A percentile compares a stretch with the other conserved stretches of the same genome.
Evolutionary conservation across 495 filamentous ascomycete genomes (phyloP).

Genomic region (Aspergillus saccharolyticus): DNA sequence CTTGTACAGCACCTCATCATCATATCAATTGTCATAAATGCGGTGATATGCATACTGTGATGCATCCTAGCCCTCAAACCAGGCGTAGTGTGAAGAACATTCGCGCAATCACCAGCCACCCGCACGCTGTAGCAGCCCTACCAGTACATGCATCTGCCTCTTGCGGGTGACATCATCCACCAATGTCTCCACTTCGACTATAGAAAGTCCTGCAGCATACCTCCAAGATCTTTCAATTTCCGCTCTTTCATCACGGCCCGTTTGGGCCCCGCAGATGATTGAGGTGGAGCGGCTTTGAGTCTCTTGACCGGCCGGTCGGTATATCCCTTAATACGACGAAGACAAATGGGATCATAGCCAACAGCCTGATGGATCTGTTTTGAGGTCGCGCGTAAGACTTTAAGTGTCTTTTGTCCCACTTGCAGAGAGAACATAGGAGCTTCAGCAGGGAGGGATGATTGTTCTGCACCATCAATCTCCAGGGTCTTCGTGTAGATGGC

Average conservation of each 20-base stretch:
- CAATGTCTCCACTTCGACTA: constrained; percentile 2
- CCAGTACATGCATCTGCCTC: neutral
- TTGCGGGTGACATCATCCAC: constrained; percentile 10
- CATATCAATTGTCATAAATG: no score
- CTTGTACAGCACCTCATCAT: no score
- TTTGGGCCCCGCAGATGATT: constrained; percentile 1
- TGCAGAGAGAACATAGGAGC: constrained; percentile 23
- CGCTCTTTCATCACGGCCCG: constrained; percentile 25
- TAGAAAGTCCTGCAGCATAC: constrained; percentile 22
- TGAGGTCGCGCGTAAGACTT: neutral
- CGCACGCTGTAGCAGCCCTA: neutral
- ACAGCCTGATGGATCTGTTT: neutral
- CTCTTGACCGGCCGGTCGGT: constrained; percentile 10
- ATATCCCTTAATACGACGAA: constrained; percentile 10
- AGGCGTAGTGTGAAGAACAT: no score
- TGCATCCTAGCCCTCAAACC: no score
- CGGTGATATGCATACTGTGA: no score
- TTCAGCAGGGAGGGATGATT: neutral
- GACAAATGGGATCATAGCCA: constrained; percentile 1
- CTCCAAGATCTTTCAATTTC: constrained; percentile 16
- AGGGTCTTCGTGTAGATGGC: neutral
- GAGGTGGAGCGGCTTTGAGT: constrained; percentile 5
- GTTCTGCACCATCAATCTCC: constrained; percentile 3
- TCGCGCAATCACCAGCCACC: neutral
- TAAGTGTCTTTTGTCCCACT: constrained; percentile 13